Conservation (phyloP, 768 basidiomycete species). For the Phaeotremella fagi region DNA sequence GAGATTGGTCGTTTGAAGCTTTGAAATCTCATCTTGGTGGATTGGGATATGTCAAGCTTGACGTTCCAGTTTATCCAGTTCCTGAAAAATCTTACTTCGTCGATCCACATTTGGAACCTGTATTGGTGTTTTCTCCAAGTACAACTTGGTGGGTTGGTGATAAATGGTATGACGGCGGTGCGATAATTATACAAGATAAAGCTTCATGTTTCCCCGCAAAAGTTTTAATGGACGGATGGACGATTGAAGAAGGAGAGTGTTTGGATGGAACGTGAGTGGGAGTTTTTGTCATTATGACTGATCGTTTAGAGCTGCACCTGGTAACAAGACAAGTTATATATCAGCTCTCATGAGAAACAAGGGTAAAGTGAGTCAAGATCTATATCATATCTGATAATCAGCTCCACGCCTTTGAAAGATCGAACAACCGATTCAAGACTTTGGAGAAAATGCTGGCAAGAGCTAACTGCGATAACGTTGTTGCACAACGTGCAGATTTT, state of each 20-base stretch:
- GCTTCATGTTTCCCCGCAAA: constrained; percentile 94
- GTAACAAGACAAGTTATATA: constrained; percentile 94
- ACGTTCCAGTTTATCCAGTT: constrained; percentile 25
- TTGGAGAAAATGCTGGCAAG: constrained; percentile 78
- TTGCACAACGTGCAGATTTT: constrained; percentile 75
- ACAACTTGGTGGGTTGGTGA: constrained; percentile 54
- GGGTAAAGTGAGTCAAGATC: constrained; percentile 61
- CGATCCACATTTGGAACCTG: constrained; percentile 76
- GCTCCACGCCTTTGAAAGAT: constrained; percentile 82
- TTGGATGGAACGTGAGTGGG: constrained; percentile 72
- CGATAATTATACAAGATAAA: constrained; percentile 91
- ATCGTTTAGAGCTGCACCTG: constrained; percentile 66
- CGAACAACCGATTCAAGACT: constrained; percentile 73
- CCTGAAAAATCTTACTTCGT: constrained; percentile 54
- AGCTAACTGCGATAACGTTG: constrained; percentile 76
- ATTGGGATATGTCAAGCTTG: constrained; percentile 12
- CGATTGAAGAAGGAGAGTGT: constrained; percentile 52
- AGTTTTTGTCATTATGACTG: neutral
- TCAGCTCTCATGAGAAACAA: constrained; percentile 78
- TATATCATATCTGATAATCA: constrained; percentile 9
- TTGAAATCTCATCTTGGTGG: constrained; percentile 11
- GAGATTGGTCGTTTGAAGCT: constrained; percentile 14
- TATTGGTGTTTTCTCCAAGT: constrained; percentile 74
- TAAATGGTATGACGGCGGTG: constrained; percentile 63
- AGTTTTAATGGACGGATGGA: constrained; percentile 59